These are phyloP conservation scores for Stemphylium vesicarium DNA, from an alignment of 2,329 filamentous ascomycete species.

Conservation along the genomic window DNA sequence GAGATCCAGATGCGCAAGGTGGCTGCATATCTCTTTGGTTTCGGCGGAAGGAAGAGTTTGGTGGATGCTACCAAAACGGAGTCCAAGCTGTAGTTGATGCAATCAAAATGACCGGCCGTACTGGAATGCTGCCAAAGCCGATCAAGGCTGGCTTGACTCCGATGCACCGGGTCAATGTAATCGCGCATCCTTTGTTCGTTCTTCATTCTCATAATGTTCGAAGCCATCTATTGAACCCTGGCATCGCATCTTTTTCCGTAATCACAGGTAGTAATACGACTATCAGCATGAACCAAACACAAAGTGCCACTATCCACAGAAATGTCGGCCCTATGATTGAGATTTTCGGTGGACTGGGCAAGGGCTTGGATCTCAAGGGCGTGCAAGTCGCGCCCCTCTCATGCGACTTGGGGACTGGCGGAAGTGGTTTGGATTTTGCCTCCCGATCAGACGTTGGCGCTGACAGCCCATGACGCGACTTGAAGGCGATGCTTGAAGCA, in stretches of 20 bases:
- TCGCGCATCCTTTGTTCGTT: not conserved
- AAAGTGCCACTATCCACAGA: not conserved
- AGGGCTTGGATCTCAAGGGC: not conserved
- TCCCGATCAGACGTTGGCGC: not conserved
- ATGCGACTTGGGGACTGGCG: not conserved
- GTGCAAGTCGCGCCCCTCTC: rapidly evolving
- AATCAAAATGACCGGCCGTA: not conserved
- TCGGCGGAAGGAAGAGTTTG: slow-evolving; percentile 54
- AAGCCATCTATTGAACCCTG: slow-evolving; percentile 19
- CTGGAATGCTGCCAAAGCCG: not conserved
- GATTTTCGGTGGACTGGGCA: not conserved
- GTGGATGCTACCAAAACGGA: slow-evolving; percentile 40
- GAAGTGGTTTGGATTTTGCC: not conserved
- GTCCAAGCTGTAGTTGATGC: slow-evolving; percentile 36
- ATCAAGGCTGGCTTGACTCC: no score
- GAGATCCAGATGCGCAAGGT: slow-evolving; percentile 72
- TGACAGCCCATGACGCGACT: not conserved
- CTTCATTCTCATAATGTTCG: slow-evolving; percentile 2
- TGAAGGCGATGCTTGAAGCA: not conserved
- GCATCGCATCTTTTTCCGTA: slow-evolving; percentile 13
- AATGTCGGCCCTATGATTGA: not conserved
- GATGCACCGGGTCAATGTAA: not conserved
- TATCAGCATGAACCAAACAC: slow-evolving; percentile 7
- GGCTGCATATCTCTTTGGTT: slow-evolving; percentile 65
- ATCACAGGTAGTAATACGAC: slow-evolving; percentile 7